phyloP scores from a whole-genome alignment of 371 early-diverging fungal species.

The Syncephalastrum monosporum region DNA sequence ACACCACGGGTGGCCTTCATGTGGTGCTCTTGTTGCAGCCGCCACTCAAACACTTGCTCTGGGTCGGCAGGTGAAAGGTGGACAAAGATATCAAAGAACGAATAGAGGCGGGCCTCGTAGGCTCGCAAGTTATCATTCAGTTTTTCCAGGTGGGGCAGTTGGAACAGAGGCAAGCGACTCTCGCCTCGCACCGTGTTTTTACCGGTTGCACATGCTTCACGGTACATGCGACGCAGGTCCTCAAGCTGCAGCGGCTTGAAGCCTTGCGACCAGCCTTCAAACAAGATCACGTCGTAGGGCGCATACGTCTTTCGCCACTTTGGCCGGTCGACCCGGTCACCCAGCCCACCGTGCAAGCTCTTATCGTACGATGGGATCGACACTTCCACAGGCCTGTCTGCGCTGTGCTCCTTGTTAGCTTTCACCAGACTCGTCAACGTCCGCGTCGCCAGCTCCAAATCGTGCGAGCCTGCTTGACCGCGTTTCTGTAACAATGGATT shows the following conservation, averaged over 20 bases:
- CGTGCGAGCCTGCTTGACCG: slow-evolving; percentile 92
- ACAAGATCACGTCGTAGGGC: slow-evolving; percentile 79
- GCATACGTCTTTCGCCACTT: slow-evolving; percentile 56
- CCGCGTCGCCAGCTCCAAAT: slow-evolving; percentile 57
- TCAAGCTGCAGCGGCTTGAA: slow-evolving; percentile 62
- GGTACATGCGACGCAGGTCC: slow-evolving; percentile 29
- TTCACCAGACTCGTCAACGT: slow-evolving; percentile 52
- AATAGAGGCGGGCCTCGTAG: slow-evolving; percentile 60
- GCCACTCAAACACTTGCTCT: slow-evolving; percentile 78
- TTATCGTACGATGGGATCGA: slow-evolving; percentile 84
- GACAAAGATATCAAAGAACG: slow-evolving; percentile 74
- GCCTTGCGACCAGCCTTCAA: slow-evolving; percentile 95
- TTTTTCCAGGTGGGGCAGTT: slow-evolving; percentile 40
- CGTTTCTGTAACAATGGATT: slow-evolving; percentile 77
- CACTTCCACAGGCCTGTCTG: slow-evolving; percentile 12
- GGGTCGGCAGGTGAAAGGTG: slow-evolving; percentile 64
- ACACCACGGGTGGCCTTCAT: slow-evolving; percentile 48
- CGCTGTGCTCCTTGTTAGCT: slow-evolving; percentile 17
- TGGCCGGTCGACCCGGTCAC: slow-evolving; percentile 66
- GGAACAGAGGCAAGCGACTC: slow-evolving; percentile 8
- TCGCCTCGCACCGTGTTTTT: neutral
- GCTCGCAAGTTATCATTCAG: slow-evolving; percentile 54
- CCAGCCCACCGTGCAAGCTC: slow-evolving; percentile 68
- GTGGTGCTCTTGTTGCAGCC: slow-evolving; percentile 81
- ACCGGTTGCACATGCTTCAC: neutral